Conservation (phyloP, 805 yeast genomes). For the Ogataea saltuana region DNA sequence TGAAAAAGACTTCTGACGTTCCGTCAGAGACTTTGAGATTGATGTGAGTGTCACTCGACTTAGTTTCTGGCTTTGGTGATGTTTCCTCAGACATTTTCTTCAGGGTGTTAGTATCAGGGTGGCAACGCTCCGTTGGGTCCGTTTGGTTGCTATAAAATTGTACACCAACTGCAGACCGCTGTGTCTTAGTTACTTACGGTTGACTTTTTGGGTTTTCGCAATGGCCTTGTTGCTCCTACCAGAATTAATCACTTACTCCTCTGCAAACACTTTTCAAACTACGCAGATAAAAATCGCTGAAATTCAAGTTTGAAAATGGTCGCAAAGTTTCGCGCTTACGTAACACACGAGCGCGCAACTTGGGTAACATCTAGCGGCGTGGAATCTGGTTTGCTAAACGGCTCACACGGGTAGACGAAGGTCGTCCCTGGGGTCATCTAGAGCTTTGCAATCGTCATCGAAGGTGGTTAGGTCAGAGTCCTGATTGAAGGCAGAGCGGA, state of each 20-base stretch:
- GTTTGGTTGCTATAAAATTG: neutral
- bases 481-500: constrained; percentile 18
- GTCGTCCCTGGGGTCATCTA: constrained; percentile 7
- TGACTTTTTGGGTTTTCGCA: neutral
- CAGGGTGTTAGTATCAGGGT: constrained; percentile 6
- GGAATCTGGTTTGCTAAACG: too few species aligned
- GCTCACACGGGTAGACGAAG: constrained; percentile 6
- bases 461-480: constrained; percentile 6
- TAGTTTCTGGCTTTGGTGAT: constrained; percentile 39
- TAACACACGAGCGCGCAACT: too few species aligned
- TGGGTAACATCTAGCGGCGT: too few species aligned
- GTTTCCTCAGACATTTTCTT: constrained; percentile 35
- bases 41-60: constrained; percentile 68
- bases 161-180: too few species aligned
- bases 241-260: too few species aligned
- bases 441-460: constrained; percentile 10
- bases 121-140: neutral
- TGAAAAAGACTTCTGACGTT: constrained; percentile 90
- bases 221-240: too few species aligned
- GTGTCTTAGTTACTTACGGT: neutral
- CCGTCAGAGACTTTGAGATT: constrained; percentile 95
- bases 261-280: too few species aligned
- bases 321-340: neutral
- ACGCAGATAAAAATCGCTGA: too few species aligned
- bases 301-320: too few species aligned